A percentile compares a stretch with the other conserved stretches of the same genome.
Evolutionary conservation across 768 basidiomycete genomes (phyloP).

Genomic region (Suillus lakei): DNA sequence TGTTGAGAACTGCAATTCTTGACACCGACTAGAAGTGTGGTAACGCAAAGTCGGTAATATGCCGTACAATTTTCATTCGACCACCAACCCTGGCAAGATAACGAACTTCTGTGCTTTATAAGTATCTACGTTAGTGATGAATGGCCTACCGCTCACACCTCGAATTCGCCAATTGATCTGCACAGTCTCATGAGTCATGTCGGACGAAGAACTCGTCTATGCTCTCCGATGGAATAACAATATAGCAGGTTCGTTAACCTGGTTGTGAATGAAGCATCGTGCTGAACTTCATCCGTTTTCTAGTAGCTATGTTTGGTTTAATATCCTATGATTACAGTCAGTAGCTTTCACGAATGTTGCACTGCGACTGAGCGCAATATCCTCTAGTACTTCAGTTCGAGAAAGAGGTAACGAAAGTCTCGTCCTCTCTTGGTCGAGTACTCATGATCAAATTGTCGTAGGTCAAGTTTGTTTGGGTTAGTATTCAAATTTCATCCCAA

Average conservation of each 20-base stretch:
- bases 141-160: not conserved
- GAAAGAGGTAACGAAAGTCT: not conserved
- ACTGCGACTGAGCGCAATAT: not conserved
- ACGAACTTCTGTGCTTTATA: not conserved
- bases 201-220: not conserved
- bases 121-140: not conserved
- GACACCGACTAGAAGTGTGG: not conserved
- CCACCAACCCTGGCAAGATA: not conserved
- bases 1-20: not conserved
- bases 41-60: not conserved
- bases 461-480: constrained; percentile 2
- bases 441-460: not conserved
- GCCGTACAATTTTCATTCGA: not conserved
- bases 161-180: not conserved
- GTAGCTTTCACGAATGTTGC: not conserved
- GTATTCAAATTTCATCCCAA: not conserved
- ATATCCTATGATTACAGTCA: constrained; percentile 3
- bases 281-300: not conserved
- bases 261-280: not conserved
- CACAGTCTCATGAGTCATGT: not conserved
- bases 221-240: constrained; percentile 1
- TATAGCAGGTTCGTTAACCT: not conserved
- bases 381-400: not conserved
- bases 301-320: not conserved
- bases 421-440: not conserved